Conservation (phyloP, 2,329 filamentous ascomycete species). For the Cladorrhinum sp. region DNA sequence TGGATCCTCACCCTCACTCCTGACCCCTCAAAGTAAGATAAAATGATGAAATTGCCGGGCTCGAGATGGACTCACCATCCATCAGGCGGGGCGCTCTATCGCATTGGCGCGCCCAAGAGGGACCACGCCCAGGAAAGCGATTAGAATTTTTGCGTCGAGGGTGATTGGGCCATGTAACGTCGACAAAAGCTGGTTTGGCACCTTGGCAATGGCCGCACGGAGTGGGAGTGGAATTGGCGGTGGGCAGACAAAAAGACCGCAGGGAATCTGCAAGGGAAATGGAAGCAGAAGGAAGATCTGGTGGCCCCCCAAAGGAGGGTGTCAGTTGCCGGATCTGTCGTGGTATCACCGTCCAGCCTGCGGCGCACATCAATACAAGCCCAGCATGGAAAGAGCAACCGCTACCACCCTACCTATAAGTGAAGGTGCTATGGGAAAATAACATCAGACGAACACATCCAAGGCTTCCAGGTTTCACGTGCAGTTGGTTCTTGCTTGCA, state of each 20-base stretch:
- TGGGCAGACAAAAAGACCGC: neutral
- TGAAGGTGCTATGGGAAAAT: neutral
- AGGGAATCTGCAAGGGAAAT: neutral
- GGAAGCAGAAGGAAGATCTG: neutral
- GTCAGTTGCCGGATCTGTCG: neutral
- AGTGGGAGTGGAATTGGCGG: neutral
- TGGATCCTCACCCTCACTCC: neutral
- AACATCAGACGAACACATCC: conserved; percentile 1
- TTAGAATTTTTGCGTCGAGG: neutral
- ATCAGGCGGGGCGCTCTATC: neutral
- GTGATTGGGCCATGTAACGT: neutral
- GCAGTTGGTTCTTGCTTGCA: neutral
- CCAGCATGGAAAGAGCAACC: conserved; percentile 9
- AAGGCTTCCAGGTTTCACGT: neutral
- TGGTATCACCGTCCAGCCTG: neutral
- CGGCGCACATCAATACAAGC: neutral
- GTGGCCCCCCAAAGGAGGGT: neutral
- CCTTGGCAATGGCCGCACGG: neutral
- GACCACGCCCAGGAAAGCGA: neutral
- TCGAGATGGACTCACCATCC: neutral
- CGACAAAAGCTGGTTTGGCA: neutral
- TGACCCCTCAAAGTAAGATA: neutral
- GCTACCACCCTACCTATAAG: conserved; percentile 12
- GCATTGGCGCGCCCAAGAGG: neutral
- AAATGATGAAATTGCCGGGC: neutral